These are phyloP conservation scores for Groenewaldozyma salmanticensis DNA, from an alignment of 805 yeast species.

Conservation along the genomic window DNA sequence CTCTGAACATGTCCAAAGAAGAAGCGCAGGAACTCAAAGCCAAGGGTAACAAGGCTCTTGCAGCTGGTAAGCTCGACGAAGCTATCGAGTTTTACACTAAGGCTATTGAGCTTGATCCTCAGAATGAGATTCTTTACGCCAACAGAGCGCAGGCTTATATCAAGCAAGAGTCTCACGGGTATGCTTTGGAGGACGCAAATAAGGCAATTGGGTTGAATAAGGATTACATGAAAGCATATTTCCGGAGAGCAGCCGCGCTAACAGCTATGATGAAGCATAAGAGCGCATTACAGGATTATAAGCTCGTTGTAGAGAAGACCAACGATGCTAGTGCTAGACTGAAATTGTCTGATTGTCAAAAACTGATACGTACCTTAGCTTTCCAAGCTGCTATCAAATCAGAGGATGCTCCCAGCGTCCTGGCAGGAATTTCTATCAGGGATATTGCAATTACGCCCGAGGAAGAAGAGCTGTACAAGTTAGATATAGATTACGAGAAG, in stretches of 20 bases:
- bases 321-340: constrained; percentile 57
- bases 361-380: constrained; percentile 58
- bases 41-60: constrained; percentile 59
- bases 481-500: constrained; percentile 33
- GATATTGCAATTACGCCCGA: constrained; percentile 25
- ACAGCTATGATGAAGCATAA: constrained; percentile 68
- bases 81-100: constrained; percentile 61
- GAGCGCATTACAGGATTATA: constrained; percentile 63
- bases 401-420: constrained; percentile 46
- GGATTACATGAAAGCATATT: constrained; percentile 66
- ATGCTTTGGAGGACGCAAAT: constrained; percentile 71
- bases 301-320: constrained; percentile 45
- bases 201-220: constrained; percentile 60
- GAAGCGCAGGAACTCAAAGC: constrained; percentile 34
- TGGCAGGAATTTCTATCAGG: constrained; percentile 30
- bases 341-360: constrained; percentile 52
- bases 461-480: constrained; percentile 39
- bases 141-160: constrained; percentile 87
- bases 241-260: constrained; percentile 75
- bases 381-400: constrained; percentile 82
- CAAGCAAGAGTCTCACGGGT: constrained; percentile 77
- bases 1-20: neutral
- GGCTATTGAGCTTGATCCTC: constrained; percentile 56
- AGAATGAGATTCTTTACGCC: constrained; percentile 61
- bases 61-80: constrained; percentile 46